Percentiles rank a stretch among this genome's conserved stretches.
These are phyloP conservation scores for Mycena kentingensis DNA, from an alignment of 768 basidiomycete genomes.

Conservation along the genomic window DNA sequence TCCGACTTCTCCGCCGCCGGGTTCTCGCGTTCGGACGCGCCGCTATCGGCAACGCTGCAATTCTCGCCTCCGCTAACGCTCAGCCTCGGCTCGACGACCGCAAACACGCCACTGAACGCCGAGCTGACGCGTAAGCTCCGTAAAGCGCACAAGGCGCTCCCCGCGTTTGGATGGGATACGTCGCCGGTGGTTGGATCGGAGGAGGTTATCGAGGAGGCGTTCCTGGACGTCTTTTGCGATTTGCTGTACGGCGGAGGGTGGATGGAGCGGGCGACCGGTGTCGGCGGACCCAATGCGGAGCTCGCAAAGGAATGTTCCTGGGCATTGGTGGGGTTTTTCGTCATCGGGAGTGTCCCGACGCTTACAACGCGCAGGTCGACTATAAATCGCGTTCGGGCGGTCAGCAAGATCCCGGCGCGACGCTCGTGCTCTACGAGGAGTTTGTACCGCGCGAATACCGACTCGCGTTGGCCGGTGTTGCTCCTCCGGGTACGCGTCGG, in stretches of 20 bases:
- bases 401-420: conserved; percentile 74
- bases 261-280: conserved; percentile 73
- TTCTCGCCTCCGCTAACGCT: conserved; percentile 58
- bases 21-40: conserved; percentile 77
- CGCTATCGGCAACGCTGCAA: conserved; percentile 78
- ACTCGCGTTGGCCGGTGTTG: conserved; percentile 65
- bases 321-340: conserved; percentile 68
- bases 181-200: conserved; percentile 76
- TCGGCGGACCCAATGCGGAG: conserved; percentile 42
- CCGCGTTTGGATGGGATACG: conserved; percentile 92
- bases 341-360: background rate
- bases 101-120: conserved; percentile 75
- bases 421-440: conserved; percentile 88
- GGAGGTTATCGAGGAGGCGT: conserved; percentile 87
- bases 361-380: conserved; percentile 59
- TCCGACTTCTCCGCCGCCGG: conserved; percentile 84
- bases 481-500: conserved; percentile 44
- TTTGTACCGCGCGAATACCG: conserved; percentile 89
- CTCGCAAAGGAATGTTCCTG: conserved; percentile 85
- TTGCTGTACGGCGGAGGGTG: conserved; percentile 82
- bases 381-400: conserved; percentile 72
- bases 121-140: conserved; percentile 79
- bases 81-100: conserved; percentile 36
- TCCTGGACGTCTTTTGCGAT: conserved; percentile 85
- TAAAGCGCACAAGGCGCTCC: conserved; percentile 79